Evolutionary conservation across 345 rosid genomes (phyloP).

Genomic region (Pugionium cornutum): DNA sequence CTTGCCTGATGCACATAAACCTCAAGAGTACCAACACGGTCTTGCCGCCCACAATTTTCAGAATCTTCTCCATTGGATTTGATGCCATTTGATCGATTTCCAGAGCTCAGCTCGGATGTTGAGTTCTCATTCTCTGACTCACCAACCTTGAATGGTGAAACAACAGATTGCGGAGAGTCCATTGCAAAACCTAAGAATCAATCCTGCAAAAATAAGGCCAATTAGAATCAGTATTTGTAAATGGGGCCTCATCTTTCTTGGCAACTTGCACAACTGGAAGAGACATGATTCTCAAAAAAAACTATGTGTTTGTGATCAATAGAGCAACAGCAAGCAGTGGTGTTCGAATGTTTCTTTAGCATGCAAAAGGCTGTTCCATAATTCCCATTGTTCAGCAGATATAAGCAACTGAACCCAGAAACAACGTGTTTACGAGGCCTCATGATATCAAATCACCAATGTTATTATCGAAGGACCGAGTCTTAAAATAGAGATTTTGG

Average conservation of each 20-base stretch:
- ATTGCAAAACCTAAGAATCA: constrained; percentile 40
- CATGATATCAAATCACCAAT: constrained; percentile 1
- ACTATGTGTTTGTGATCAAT: background rate
- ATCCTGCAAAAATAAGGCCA: constrained; percentile 18
- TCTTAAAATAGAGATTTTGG: background rate
- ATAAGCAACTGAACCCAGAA: constrained; percentile 1
- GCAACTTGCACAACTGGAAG: constrained; percentile 14
- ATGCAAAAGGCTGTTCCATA: constrained; percentile 4
- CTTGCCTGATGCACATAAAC: constrained; percentile 88
- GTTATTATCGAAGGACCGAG: background rate
- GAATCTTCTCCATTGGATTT: constrained; percentile 47
- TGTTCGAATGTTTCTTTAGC: constrained; percentile 2
- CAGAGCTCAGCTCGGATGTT: constrained; percentile 41
- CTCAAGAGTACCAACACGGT: constrained; percentile 64
- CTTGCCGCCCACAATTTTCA: constrained; percentile 38
- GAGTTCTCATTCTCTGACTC: constrained; percentile 61
- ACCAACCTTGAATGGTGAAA: constrained; percentile 68
- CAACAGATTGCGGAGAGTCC: constrained; percentile 99
- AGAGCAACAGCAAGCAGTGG: constrained; percentile 12
- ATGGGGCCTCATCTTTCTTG: background rate
- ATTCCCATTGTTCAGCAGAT: background rate
- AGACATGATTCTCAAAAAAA: constrained; percentile 20
- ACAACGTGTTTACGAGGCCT: background rate
- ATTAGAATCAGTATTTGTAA: constrained; percentile 15
- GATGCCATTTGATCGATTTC: constrained; percentile 42